Evolutionary conservation across 306 rosid genomes (phyloP), one percentile per base, ranked within the genome.

Genomic region (Inga laurina): DNA sequence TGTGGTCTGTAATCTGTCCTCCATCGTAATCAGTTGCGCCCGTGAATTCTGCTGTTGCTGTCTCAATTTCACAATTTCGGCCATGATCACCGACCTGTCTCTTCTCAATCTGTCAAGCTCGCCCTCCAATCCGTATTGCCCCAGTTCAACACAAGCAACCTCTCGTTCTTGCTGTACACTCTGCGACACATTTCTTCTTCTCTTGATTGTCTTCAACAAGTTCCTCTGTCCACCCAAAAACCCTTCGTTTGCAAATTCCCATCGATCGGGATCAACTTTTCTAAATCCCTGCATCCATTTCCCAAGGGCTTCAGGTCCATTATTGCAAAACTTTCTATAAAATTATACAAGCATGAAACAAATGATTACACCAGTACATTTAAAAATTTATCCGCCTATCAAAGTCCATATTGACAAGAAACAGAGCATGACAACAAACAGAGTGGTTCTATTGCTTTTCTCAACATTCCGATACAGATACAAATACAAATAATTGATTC

Each of bases 221-320:
- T 90, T 88, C 79, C 79, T 88, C 85, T 97, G 98, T 37, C 98
- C 99, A 30, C 93, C 95, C 30, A 97, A 85, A 82, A 97, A 97
- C 52, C 99, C 98, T 79, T 92, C 95, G 44, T 97, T 92, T 3
- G 98, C 99, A 30, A 97, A 97, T 76, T 97, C 99, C 99, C 98
- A 97, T 64, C 97, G 84, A 82, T 97, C 99, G 4, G 97, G 95
- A 88, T 97, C 99, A 75, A 97, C 86, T 84, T 97, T 97, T 34
- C 93, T 91, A 73, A 97, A 97, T 45, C 99, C 99, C 99, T 97
- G 90, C 74, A 85, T 35, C 19, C 75, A 80, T 44, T 41, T 70
- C 10, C 39, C 18, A 37, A 76, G 66, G 48, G 19, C 59, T 10
- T 35, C 68, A 76, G 65, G 48, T n/a, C 57, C 44, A 12, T 14